phyloP scores from a whole-genome alignment of 2,329 filamentous ascomycete species.

The Colletotrichum aenigma region DNA sequence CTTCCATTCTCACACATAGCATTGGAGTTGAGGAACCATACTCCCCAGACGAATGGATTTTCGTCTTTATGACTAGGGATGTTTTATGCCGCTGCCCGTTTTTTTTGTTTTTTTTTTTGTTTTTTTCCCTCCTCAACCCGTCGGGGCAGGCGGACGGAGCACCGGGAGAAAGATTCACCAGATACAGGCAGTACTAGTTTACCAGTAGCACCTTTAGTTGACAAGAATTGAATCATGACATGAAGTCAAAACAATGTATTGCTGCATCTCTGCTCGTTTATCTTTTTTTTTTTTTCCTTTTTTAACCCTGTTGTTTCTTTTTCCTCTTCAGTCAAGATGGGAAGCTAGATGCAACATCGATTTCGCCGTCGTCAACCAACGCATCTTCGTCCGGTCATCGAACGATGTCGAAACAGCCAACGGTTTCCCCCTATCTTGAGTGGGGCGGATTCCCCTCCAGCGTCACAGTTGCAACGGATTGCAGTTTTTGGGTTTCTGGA shows the following conservation, averaged over 20 bases:
- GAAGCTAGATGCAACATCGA: background rate
- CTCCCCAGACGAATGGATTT: background rate
- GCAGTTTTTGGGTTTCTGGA: background rate
- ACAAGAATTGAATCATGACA: background rate
- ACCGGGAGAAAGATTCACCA: background rate
- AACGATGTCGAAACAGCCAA: background rate
- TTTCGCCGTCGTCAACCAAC: background rate
- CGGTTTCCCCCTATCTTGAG: background rate
- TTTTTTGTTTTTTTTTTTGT: background rate
- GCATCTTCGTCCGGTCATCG: background rate
- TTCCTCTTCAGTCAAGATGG: background rate
- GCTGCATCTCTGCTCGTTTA: background rate
- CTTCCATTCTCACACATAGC: slow-evolving; percentile 11
- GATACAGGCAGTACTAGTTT: background rate
- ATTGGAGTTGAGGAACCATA: slow-evolving; percentile 4
- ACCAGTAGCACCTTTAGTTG: background rate
- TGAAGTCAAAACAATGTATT: background rate
- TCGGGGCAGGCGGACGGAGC: background rate
- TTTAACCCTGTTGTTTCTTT: background rate
- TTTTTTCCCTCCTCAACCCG: background rate
- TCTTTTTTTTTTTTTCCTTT: background rate
- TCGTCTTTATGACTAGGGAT: slow-evolving; percentile 8
- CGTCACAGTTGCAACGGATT: background rate
- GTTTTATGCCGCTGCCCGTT: background rate
- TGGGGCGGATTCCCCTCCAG: background rate